phyloP scores from a whole-genome alignment of 1,284 basidiomycete genomes.

The Cystobasidium slooffiae region DNA sequence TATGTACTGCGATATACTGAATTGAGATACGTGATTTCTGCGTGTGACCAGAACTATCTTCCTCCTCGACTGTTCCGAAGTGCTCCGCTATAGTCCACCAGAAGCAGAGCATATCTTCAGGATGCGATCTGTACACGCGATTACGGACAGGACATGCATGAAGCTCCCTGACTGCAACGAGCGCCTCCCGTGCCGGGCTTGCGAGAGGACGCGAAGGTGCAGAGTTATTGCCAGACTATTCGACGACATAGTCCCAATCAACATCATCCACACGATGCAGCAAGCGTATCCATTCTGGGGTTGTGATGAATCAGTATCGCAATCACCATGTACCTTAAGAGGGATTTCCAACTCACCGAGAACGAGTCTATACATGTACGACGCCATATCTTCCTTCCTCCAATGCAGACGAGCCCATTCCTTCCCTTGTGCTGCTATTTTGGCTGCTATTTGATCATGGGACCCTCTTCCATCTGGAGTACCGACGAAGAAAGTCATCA shows the following conservation, averaged over 20 bases:
- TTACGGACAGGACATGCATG: too few species aligned
- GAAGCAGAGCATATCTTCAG: too few species aligned
- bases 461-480: conserved; percentile 55
- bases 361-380: conserved; percentile 29
- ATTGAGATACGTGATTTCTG: too few species aligned
- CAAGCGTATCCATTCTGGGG: conserved; percentile 32
- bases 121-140: too few species aligned
- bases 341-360: conserved; percentile 5
- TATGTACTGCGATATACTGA: too few species aligned
- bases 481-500: conserved; percentile 62
- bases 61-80: too few species aligned
- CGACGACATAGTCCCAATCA: conserved; percentile 32
- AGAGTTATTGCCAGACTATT: neutral
- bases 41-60: too few species aligned
- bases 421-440: conserved; percentile 58
- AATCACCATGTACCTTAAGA: neutral
- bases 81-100: too few species aligned
- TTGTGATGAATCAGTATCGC: neutral
- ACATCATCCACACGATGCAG: conserved; percentile 37
- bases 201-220: too few species aligned
- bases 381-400: conserved; percentile 53
- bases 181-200: too few species aligned
- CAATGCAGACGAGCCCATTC: conserved; percentile 58
- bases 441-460: conserved; percentile 59
- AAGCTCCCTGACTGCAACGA: too few species aligned